These are phyloP conservation scores for Aspergillus carlsbadensis DNA, from an alignment of 495 filamentous ascomycete genomes.

Conservation along the genomic window DNA sequence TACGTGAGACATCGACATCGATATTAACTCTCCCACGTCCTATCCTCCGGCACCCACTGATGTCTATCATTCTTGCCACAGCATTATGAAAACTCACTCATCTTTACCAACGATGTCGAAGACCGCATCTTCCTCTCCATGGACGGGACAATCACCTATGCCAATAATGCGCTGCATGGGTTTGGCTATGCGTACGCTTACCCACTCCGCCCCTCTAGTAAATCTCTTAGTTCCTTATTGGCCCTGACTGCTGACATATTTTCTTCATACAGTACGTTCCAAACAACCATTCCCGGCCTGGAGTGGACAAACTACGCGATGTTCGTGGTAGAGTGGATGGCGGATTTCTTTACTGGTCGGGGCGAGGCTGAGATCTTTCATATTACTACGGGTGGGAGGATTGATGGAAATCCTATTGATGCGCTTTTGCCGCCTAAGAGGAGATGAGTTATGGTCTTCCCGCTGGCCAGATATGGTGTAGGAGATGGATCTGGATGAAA, in stretches of 20 bases:
- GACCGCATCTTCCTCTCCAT: not conserved
- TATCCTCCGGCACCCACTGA: no score
- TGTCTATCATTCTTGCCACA: not conserved
- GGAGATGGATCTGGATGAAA: no score
- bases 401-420: constrained; percentile 5
- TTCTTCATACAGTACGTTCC: not conserved
- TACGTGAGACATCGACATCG: not conserved
- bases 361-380: constrained; percentile 3
- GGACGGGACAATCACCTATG: not conserved
- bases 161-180: not conserved
- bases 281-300: not conserved
- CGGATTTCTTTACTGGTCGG: not conserved
- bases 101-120: not conserved
- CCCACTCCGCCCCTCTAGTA: no score
- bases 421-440: not conserved
- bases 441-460: no score
- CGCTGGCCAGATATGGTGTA: no score
- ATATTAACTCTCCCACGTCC: no score
- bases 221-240: no score
- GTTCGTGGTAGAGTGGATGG: constrained; percentile 6
- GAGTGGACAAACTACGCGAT: constrained; percentile 4
- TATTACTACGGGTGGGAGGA: not conserved
- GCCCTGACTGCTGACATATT: not conserved
- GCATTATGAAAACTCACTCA: not conserved
- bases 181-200: constrained; percentile 4